Evolutionary conservation across 2,329 filamentous ascomycete genomes (phyloP).

Genomic region (Epicoccum nigrum): DNA sequence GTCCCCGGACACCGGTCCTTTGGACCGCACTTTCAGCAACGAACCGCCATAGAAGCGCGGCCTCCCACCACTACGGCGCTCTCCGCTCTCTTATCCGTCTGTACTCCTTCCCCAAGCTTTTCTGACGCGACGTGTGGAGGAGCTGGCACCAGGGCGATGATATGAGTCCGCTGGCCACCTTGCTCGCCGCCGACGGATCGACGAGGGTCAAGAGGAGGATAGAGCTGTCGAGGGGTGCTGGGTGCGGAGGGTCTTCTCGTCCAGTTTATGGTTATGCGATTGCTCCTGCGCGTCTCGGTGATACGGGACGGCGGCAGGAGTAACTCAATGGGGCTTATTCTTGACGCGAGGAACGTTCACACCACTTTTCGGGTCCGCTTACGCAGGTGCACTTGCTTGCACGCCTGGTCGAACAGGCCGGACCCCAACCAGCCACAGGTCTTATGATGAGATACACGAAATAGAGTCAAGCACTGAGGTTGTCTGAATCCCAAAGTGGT

Average conservation of each 20-base stretch:
- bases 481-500: slow-evolving; percentile 54
- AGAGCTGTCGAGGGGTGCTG: slow-evolving; percentile 35
- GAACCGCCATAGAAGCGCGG: slow-evolving; percentile 99
- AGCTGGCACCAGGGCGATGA: slow-evolving; percentile 74
- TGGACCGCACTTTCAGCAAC: slow-evolving; percentile 78
- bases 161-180: slow-evolving; percentile 75
- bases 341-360: slow-evolving; percentile 88
- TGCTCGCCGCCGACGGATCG: slow-evolving; percentile 29
- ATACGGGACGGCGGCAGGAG: slow-evolving; percentile 52
- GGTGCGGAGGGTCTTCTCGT: slow-evolving; percentile 72
- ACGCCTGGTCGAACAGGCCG: slow-evolving; percentile 73
- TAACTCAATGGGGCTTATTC: slow-evolving; percentile 99
- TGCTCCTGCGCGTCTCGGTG: slow-evolving; percentile 60
- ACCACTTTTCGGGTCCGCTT: slow-evolving; percentile 53
- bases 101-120: slow-evolving; percentile 54
- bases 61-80: slow-evolving; percentile 59
- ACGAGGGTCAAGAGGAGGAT: slow-evolving; percentile 42
- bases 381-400: slow-evolving; percentile 43
- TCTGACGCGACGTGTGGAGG: slow-evolving; percentile 46
- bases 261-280: slow-evolving; percentile 98
- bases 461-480: slow-evolving; percentile 99
- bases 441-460: slow-evolving; percentile 86
- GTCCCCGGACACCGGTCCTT: slow-evolving; percentile 89
- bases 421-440: slow-evolving; percentile 60
- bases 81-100: slow-evolving; percentile 58